Base-by-base conservation (phyloP, 805 yeast species). In the Hanseniaspora singularis region DNA sequence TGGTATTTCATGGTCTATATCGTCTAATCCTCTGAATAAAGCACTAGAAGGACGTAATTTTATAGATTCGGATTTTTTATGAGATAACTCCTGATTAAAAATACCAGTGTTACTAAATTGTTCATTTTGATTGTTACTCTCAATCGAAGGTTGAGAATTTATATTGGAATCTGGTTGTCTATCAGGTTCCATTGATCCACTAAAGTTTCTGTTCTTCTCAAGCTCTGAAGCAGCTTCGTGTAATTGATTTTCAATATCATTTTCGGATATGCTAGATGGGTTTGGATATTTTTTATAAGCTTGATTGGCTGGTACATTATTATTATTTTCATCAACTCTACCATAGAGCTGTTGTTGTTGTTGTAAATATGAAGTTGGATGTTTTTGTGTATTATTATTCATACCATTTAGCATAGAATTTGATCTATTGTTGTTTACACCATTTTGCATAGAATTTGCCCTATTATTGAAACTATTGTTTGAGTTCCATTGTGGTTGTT, bases 1-100 rank as follows among this genome's bases (percentile, higher is more conserved):
- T n/a, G 32, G 22, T 14, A 26, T 20, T 4, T 24, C 26, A 9
- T 31, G 20, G 1, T 10, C 16, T 1, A 24, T 38, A 3, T 31
- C 19, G 14, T 36, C 50, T 14, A 47, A 27, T 4, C 47, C 47
- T 6, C 33, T 34, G 24, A 41, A 31, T 4, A 47, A 15, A 7
- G 42, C 39, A 33, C 50, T 47, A 20, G 26, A 15, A 16, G 50
- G 50, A 40, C 50, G 43, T 20, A 47, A 15, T 23, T 37, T 41
- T 8, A 42, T 42, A 11, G 47, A 41, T 16, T 40, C 39, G 5
- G 47, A 30, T 33, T 47, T 47, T 15, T 33, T 32, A 15, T 47
- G 50, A 16, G 19, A 12, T n/a, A n/a, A n/a, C n/a, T n/a, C n/a
- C n/a, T n/a, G n/a, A n/a, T n/a, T n/a, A n/a, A n/a, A n/a, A n/a